Evolutionary conservation across 495 filamentous ascomycete species (phyloP).

Genomic region (Trypethelium eluteriae): DNA sequence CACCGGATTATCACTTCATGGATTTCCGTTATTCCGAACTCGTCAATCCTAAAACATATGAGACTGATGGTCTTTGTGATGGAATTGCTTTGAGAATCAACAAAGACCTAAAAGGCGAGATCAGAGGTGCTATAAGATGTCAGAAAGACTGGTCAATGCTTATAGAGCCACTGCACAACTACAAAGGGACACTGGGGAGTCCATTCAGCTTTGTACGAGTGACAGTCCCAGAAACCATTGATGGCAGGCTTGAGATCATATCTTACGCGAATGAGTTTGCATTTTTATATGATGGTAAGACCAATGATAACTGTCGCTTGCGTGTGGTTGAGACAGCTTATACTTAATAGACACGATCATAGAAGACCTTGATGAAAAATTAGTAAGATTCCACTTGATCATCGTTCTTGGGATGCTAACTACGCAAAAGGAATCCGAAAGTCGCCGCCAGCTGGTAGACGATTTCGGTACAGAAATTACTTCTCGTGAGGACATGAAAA

Average conservation of each 20-base stretch:
- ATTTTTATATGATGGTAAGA: conserved; percentile 40
- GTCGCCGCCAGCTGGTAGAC: too few relatives aligned
- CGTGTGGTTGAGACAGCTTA: neutral
- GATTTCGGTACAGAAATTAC: too few relatives aligned
- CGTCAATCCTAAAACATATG: neutral
- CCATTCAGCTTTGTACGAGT: conserved; percentile 19
- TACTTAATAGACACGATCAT: too few relatives aligned
- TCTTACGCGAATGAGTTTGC: conserved; percentile 41
- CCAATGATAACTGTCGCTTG: neutral
- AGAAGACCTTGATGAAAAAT: too few relatives aligned
- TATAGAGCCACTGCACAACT: neutral
- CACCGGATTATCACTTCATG: neutral
- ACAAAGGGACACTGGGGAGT: neutral
- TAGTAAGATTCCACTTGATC: too few relatives aligned
- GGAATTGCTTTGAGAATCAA: neutral
- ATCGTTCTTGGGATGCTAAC: too few relatives aligned
- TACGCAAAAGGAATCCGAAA: too few relatives aligned
- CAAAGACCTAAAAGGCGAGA: neutral
- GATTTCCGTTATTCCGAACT: neutral
- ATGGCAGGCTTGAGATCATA: conserved; percentile 39
- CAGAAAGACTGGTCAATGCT: neutral
- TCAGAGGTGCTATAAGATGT: neutral
- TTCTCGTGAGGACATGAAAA: too few relatives aligned
- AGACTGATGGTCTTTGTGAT: neutral
- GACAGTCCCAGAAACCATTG: conserved; percentile 36